These are phyloP conservation scores for Delphinella strobiligena DNA, from an alignment of 2,329 filamentous ascomycete species.

Conservation along the genomic window DNA sequence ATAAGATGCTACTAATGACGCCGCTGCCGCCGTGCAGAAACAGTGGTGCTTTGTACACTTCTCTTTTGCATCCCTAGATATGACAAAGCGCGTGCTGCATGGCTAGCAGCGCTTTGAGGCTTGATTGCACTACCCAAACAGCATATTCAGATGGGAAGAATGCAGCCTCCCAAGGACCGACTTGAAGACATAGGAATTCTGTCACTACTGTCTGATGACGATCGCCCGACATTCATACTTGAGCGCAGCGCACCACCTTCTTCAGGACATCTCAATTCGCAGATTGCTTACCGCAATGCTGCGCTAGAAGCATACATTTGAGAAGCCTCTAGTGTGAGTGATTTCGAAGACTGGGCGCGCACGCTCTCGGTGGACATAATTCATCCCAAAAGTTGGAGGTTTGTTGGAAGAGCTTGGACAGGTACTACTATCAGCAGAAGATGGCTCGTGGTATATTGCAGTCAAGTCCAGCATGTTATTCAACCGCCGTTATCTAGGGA, in stretches of 20 bases:
- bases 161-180: not conserved
- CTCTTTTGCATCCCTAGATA: no score
- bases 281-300: slow-evolving; percentile 3
- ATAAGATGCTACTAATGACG: no score
- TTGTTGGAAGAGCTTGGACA: slow-evolving; percentile 6
- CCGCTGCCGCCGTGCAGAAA: no score
- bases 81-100: no score
- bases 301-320: slow-evolving; percentile 1
- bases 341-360: slow-evolving; percentile 1
- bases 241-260: not conserved
- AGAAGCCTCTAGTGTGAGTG: not conserved
- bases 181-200: slow-evolving; percentile 8
- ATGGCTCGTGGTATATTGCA: slow-evolving; percentile 8
- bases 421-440: not conserved
- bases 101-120: no score
- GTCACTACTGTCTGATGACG: slow-evolving; percentile 5
- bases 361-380: not conserved
- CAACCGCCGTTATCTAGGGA: no score
- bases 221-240: slow-evolving; percentile 7
- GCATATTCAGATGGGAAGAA: no score
- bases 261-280: not conserved
- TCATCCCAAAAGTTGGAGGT: not conserved
- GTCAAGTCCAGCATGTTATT: not conserved
- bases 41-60: no score
- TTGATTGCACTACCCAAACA: no score